Evolutionary conservation across 768 basidiomycete species (phyloP).

Genomic region (Amanita pseudoporphyria): DNA sequence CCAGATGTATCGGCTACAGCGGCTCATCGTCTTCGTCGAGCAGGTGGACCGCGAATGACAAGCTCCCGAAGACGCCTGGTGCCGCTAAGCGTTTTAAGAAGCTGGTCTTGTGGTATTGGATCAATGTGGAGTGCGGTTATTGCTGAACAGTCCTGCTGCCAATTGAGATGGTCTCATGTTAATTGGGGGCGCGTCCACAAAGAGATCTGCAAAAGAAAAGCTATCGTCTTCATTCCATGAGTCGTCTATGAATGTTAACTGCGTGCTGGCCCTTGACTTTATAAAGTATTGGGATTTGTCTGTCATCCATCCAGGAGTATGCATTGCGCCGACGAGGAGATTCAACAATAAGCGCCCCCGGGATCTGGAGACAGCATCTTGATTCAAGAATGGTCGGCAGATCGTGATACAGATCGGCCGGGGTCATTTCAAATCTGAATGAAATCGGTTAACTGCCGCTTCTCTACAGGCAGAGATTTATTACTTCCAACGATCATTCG

Average conservation of each 20-base stretch:
- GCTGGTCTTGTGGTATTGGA: not conserved
- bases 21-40: too few relatives aligned
- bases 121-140: not conserved
- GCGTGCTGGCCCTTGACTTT: not conserved
- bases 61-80: not conserved
- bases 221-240: not conserved
- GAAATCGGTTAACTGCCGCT: not conserved
- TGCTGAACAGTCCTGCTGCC: not conserved
- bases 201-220: not conserved
- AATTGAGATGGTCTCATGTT: not conserved
- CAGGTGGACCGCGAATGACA: not conserved
- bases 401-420: not conserved
- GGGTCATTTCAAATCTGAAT: not conserved
- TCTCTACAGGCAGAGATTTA: not conserved
- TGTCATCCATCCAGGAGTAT: too few relatives aligned
- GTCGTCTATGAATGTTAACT: not conserved
- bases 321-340: too few relatives aligned
- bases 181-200: not conserved
- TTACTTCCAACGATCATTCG: not conserved
- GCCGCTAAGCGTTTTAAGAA: not conserved
- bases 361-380: not conserved
- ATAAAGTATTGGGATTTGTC: not conserved
- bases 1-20: too few relatives aligned
- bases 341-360: not conserved
- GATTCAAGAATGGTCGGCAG: not conserved